A percentile compares a stretch with the other conserved stretches of the same genome.
phyloP scores from a whole-genome alignment of 2,329 filamentous ascomycete genomes.

The Aspergillus luchuensis region DNA sequence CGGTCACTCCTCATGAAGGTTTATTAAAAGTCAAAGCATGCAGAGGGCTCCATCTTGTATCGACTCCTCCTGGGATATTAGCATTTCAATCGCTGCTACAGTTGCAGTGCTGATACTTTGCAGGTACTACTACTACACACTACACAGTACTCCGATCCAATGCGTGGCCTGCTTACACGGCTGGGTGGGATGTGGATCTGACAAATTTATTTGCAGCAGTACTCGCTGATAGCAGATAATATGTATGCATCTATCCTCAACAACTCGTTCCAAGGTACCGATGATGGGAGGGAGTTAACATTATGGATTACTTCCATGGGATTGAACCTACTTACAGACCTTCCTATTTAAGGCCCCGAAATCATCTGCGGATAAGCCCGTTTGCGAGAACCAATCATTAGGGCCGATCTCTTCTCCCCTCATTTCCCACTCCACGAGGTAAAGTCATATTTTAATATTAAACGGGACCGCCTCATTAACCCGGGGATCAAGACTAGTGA shows the following conservation, averaged over 20 bases:
- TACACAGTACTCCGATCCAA: neutral
- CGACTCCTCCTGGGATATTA: neutral
- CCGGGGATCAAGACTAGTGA: neutral
- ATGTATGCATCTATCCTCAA: neutral
- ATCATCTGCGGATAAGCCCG: neutral
- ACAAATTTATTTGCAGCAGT: neutral
- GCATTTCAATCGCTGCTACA: slow-evolving; percentile 15
- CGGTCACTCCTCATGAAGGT: neutral
- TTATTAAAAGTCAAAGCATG: neutral
- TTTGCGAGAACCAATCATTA: neutral
- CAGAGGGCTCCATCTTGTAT: slow-evolving; percentile 6
- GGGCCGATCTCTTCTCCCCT: slow-evolving; percentile 4
- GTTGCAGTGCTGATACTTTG: slow-evolving; percentile 10
- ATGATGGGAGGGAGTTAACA: neutral
- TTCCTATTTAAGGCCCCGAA: neutral
- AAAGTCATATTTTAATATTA: neutral
- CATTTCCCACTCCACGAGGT: slow-evolving; percentile 8
- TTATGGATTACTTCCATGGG: too few relatives aligned
- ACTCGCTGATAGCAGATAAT: neutral
- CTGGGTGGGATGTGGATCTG: neutral
- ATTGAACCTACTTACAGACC: too few relatives aligned
- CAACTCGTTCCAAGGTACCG: neutral
- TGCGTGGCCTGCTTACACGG: neutral
- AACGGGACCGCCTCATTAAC: slow-evolving; percentile 4
- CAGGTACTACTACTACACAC: neutral